Base-by-base conservation (phyloP, 2,329 filamentous ascomycete species). In the Aspergillus sp. region DNA sequence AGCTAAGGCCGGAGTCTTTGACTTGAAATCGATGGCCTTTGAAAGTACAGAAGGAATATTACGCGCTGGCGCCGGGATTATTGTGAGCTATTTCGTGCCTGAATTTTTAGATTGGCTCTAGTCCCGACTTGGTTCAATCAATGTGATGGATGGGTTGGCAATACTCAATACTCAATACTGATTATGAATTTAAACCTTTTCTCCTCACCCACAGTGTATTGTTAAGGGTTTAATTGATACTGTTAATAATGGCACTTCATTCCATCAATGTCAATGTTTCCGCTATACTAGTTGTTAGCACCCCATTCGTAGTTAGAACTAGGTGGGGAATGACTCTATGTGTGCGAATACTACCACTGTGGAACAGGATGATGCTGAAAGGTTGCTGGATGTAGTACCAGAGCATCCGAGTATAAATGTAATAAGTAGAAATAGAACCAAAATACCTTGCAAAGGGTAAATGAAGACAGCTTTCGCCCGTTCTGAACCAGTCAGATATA, bases 1-100 rank as follows among this genome's bases (percentile, higher is more conserved):
- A 19, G 95, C 95, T 49, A 96, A 96, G 75, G 93, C 95, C 1
- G 95, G 95, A 4, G 95, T 99, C 3, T 99, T 98, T 71, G 93
- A 97, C 73, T 80, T 98, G 70, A 95, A 93, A 79, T 81, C 88
- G 4, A 97, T 97, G 90, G 95, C 91, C 0, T 93, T 96, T 67
- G 95, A 99, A 80, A 89, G 90, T 58, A 96, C 91, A 0, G 91
- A 98, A 75, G 91, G 93, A 22, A 98, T 99, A 62, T 78, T 99
- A 59, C 84, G 95, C 65, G 95, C 95, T 8, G 95, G 95, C 44
- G 95, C 95, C 6, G 93, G 89, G 0, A 98, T 99, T 69, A 84
- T 99, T 44, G 85, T 98, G 67, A 95, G 86, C 75, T 99, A 99
- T 77, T 98, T 98, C 70, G 93, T 90, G 0, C 95, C 95, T 1